Base-by-base conservation (phyloP, 306 rosid genomes). In the Cucumis hystrix region DNA sequence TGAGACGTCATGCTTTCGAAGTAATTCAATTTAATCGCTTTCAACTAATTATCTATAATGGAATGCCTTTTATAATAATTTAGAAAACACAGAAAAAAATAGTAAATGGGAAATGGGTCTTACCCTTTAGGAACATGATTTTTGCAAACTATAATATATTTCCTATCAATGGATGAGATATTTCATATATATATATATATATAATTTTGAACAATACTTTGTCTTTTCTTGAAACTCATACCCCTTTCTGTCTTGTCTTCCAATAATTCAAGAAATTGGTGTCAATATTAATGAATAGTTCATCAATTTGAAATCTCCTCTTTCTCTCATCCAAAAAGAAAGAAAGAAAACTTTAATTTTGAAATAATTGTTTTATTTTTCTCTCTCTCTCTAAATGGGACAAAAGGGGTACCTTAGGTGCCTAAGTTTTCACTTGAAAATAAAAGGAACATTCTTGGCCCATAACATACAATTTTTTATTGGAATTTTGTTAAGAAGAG, bases 381-480 rank as follows among this genome's bases (percentile, higher is more conserved):
- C 30, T 28, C 30, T 37, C 3, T 39, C 5, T 68, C 56, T 41
- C 54, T 40, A 20, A 41, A 69, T 69, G 75, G 75, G 56, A 69
- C 75, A 69, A 41, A 69, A 69, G 55, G 54, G 33, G 56, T 13
- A 43, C 39, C 75, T 68, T n/a, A 68, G 3, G n/a, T 68, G 58
- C 57, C 58, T 70, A 70, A 70, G 11, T 28, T 70, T 43, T 70
- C 13, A 23, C 5, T 12, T 70, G 2, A 41, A 71, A 70, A 21
- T 20, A 35, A 64, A 23, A 45, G 21, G 40, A 71, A 23, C 76
- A 71, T 71, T 71, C 41, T 51, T 71, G 76, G 76, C 76, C 76
- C 54, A 70, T 47, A 43, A 47, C 20, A 70, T 70, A 47, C 57
- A 70, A 45, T 41, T 20, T 21, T 68, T 68, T 43, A 70, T 43